Percentiles rank a stretch among this genome's conserved stretches.
phyloP scores from a whole-genome alignment of 1,284 basidiomycete genomes.

The Limonomyces culmigenus region DNA sequence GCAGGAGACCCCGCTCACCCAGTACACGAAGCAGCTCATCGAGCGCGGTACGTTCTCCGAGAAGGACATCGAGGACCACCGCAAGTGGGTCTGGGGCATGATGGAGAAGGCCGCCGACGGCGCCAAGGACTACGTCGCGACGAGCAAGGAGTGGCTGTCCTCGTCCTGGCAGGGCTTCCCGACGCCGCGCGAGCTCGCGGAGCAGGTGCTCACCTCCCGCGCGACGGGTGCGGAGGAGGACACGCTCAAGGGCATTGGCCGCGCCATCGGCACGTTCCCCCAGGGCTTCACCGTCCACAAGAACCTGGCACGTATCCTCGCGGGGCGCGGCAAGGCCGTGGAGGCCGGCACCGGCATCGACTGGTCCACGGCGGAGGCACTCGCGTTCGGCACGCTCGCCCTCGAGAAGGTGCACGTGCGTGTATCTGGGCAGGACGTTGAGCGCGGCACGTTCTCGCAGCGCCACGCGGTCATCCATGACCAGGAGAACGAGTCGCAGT shows the following conservation, averaged over 20 bases:
- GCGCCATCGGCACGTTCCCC: constrained; percentile 76
- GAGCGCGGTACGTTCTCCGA: constrained; percentile 90
- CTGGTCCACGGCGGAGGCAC: constrained; percentile 98
- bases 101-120: constrained; percentile 85
- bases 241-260: constrained; percentile 75
- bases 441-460: constrained; percentile 99
- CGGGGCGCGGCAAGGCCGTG: constrained; percentile 76
- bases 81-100: constrained; percentile 99
- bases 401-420: constrained; percentile 92
- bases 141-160: constrained; percentile 92
- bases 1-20: constrained; percentile 82
- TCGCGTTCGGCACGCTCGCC: constrained; percentile 88
- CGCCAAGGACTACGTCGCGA: constrained; percentile 89
- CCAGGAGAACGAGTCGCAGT: constrained; percentile 84
- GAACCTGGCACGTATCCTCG: constrained; percentile 89
- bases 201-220: constrained; percentile 80
- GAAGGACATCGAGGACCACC: constrained; percentile 95
- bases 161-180: constrained; percentile 99
- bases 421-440: constrained; percentile 95
- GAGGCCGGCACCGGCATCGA: constrained; percentile 89
- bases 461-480: constrained; percentile 96
- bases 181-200: constrained; percentile 88
- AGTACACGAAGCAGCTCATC: constrained; percentile 85
- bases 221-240: constrained; percentile 71
- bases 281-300: constrained; percentile 78